A percentile compares a stretch with the other conserved stretches of the same genome.
Evolutionary conservation across 2,329 filamentous ascomycete species (phyloP).

Genomic region (Fusarium guadeloupense): DNA sequence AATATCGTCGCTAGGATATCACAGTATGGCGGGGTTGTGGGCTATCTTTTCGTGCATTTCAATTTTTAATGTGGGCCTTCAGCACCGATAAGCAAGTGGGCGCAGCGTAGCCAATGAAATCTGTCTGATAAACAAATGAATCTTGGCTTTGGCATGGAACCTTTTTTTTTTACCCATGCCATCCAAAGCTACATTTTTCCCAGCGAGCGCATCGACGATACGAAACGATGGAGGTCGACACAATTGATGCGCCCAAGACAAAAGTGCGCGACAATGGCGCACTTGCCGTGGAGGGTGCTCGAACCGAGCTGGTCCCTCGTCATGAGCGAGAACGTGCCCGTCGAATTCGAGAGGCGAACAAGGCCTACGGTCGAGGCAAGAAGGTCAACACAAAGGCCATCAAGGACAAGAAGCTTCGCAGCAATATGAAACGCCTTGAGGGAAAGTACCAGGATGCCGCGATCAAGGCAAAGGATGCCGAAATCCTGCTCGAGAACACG

Average conservation of each 20-base stretch:
- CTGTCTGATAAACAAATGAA: conserved; percentile 31
- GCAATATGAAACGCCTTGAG: conserved; percentile 81
- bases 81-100: conserved; percentile 53
- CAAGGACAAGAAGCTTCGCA: conserved; percentile 89
- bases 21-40: conserved; percentile 51
- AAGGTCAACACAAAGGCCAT: conserved; percentile 76
- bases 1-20: conserved; percentile 42
- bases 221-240: conserved; percentile 52
- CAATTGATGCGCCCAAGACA: conserved; percentile 47
- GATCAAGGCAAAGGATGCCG: conserved; percentile 89
- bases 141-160: too few relatives aligned
- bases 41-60: conserved; percentile 54
- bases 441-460: conserved; percentile 82
- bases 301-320: conserved; percentile 62
- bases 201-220: conserved; percentile 26
- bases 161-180: conserved; percentile 24
- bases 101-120: conserved; percentile 1
- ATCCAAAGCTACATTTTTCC: conserved; percentile 19
- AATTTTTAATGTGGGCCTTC: conserved; percentile 48
- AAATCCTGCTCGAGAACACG: conserved; percentile 90
- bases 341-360: conserved; percentile 70
- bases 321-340: conserved; percentile 61
- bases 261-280: conserved; percentile 62
- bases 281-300: conserved; percentile 57
- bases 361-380: conserved; percentile 84